phyloP scores from a whole-genome alignment of 2,329 filamentous ascomycete genomes.

The Juglanconis juglandina region DNA sequence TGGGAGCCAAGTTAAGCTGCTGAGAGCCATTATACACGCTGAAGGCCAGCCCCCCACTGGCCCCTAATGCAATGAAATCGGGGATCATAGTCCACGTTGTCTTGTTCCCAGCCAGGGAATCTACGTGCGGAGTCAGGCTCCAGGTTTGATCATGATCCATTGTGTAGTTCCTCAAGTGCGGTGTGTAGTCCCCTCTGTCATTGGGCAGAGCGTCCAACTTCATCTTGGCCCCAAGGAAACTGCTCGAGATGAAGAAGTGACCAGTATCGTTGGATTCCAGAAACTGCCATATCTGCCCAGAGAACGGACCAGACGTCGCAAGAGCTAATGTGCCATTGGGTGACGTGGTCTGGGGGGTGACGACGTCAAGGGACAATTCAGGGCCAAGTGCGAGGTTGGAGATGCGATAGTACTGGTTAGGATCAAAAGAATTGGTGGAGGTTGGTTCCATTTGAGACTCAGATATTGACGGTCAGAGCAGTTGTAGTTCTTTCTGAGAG shows the following conservation, averaged over 20 bases:
- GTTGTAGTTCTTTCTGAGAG: too few species aligned
- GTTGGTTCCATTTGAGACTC: background rate
- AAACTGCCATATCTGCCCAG: conserved; percentile 7
- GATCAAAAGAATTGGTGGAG: background rate
- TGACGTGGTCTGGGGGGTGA: background rate
- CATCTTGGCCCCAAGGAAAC: conserved; percentile 1
- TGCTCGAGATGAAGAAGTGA: conserved; percentile 3
- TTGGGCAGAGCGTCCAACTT: conserved; percentile 6
- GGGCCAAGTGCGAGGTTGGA: conserved; percentile 10
- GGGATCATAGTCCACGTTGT: conserved; percentile 9
- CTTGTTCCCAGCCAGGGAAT: background rate
- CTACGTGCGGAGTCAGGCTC: background rate
- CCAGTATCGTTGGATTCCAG: background rate
- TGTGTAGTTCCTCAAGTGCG: conserved; percentile 1
- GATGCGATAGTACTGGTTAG: conserved; percentile 8
- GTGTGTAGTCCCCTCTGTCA: conserved; percentile 1
- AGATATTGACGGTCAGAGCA: background rate
- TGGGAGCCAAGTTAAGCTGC: background rate
- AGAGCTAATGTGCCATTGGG: conserved; percentile 1
- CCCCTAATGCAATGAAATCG: background rate
- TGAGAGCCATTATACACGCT: conserved; percentile 7
- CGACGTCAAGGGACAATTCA: conserved; percentile 7
- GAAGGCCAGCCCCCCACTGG: background rate
- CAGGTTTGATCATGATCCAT: conserved; percentile 4
- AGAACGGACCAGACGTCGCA: conserved; percentile 1